These are phyloP conservation scores for Adansonia rubrostipa DNA, from an alignment of 441 rosid genomes.

Conservation along the genomic window DNA sequence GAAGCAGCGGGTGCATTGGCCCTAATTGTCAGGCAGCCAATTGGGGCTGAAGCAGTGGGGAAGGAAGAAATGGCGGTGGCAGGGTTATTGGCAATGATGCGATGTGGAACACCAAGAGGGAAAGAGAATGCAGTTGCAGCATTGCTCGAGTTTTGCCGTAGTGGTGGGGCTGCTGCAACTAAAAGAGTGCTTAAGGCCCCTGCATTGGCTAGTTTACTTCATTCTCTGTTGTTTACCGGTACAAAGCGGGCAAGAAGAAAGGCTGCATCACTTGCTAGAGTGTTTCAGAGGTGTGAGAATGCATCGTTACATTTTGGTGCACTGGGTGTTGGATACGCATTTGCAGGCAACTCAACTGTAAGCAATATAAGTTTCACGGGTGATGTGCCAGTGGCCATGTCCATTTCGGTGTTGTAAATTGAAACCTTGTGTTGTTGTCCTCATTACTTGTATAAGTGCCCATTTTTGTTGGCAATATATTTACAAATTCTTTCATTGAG, in stretches of 20 bases:
- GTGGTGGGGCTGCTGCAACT: constrained; percentile 70
- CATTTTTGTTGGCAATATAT: constrained; percentile 47
- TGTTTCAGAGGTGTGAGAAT: constrained; percentile 56
- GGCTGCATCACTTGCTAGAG: constrained; percentile 90
- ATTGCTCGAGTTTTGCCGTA: constrained; percentile 81
- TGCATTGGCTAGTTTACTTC: constrained; percentile 79
- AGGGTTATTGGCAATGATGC: constrained; percentile 79
- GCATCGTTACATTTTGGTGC: constrained; percentile 56
- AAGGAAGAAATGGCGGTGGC: constrained; percentile 69
- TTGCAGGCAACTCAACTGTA: constrained; percentile 59
- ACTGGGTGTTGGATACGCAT: constrained; percentile 63
- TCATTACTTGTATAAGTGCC: constrained; percentile 32
- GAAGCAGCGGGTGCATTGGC: constrained; percentile 91
- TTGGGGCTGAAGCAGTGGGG: constrained; percentile 75
- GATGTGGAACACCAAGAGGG: constrained; percentile 85
- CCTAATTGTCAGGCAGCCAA: constrained; percentile 74
- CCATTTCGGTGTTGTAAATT: constrained; percentile 73
- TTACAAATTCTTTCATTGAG: constrained; percentile 68
- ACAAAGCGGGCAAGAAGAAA: constrained; percentile 93
- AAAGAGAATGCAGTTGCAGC: constrained; percentile 98
- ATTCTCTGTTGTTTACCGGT: constrained; percentile 75
- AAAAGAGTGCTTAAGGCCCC: constrained; percentile 81
- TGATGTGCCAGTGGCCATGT: constrained; percentile 70
- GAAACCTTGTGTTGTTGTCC: too few relatives aligned
- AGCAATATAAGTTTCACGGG: constrained; percentile 50